Evolutionary conservation across 1,284 basidiomycete genomes (phyloP).

Genomic region (Somion occarium): DNA sequence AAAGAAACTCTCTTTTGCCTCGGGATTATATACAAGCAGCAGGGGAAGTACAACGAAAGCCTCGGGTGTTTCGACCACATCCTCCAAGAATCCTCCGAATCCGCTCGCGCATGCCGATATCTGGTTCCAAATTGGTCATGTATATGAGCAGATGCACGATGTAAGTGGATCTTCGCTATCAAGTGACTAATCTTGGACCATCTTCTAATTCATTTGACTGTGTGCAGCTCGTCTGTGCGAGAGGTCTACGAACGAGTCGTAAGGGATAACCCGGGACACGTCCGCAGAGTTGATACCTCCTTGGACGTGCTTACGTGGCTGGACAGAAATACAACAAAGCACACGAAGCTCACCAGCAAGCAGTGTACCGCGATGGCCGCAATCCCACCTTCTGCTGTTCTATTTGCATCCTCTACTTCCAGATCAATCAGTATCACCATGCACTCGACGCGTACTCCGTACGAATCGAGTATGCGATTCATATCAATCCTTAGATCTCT

Average conservation of each 20-base stretch:
- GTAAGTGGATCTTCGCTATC: conserved; percentile 43
- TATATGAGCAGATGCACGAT: conserved; percentile 95
- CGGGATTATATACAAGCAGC: conserved; percentile 99
- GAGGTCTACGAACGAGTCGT: conserved; percentile 98
- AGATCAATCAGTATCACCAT: conserved; percentile 98
- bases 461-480: conserved; percentile 92
- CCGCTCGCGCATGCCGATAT: conserved; percentile 97
- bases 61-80: conserved; percentile 95
- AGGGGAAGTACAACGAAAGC: conserved; percentile 85
- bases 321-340: conserved; percentile 99
- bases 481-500: conserved; percentile 98
- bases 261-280: conserved; percentile 88
- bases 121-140: conserved; percentile 99
- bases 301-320: conserved; percentile 98
- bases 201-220: conserved; percentile 7
- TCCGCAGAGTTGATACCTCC: conserved; percentile 97
- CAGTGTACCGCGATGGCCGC: conserved; percentile 96
- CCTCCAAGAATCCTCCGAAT: conserved; percentile 90
- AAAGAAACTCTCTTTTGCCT: conserved; percentile 98
- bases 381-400: conserved; percentile 99
- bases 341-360: conserved; percentile 99
- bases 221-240: conserved; percentile 79
- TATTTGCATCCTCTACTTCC: conserved; percentile 98
- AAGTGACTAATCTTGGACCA: conserved; percentile 2
- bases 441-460: conserved; percentile 98